Percentiles rank a stretch among this genome's conserved stretches.
phyloP scores from a whole-genome alignment of 495 filamentous ascomycete genomes.

The Penicillium daleae region DNA sequence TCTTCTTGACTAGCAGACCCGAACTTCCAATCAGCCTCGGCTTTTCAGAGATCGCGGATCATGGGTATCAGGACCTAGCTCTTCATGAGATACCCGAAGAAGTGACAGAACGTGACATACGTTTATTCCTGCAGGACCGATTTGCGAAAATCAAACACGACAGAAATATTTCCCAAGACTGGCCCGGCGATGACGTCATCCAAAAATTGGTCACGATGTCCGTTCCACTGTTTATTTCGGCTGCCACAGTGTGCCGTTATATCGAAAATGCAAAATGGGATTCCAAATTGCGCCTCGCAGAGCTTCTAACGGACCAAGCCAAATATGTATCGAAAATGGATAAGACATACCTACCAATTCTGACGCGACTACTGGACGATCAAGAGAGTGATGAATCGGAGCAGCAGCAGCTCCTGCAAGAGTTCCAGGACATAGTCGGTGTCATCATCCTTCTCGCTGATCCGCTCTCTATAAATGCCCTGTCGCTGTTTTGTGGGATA shows the following conservation, averaged over 20 bases:
- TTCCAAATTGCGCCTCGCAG: too few species aligned
- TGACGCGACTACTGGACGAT: slow-evolving; percentile 23
- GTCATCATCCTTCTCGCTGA: slow-evolving; percentile 29
- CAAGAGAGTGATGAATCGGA: slow-evolving; percentile 9
- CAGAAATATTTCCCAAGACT: slow-evolving; percentile 27
- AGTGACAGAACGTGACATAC: slow-evolving; percentile 33
- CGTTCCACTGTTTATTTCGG: slow-evolving; percentile 33
- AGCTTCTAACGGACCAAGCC: slow-evolving; percentile 2
- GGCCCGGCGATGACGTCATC: slow-evolving; percentile 41
- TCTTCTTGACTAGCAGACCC: slow-evolving; percentile 49
- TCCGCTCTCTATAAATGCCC: slow-evolving; percentile 25
- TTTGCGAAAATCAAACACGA: slow-evolving; percentile 17
- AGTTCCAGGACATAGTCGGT: slow-evolving; percentile 31
- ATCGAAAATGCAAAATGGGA: too few species aligned
- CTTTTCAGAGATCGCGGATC: slow-evolving; percentile 22
- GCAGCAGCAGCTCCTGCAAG: slow-evolving; percentile 3
- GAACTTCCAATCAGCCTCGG: slow-evolving; percentile 46
- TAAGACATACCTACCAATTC: slow-evolving; percentile 29
- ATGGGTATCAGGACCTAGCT: slow-evolving; percentile 21
- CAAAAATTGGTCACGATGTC: slow-evolving; percentile 21
- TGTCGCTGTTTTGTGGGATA: slow-evolving; percentile 15
- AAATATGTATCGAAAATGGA: slow-evolving; percentile 22
- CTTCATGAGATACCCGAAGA: slow-evolving; percentile 14
- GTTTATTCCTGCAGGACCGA: slow-evolving; percentile 7
- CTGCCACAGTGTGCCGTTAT: slow-evolving; percentile 23